phyloP scores from a whole-genome alignment of 345 rosid genomes.

The Rhodamnia argentea region DNA sequence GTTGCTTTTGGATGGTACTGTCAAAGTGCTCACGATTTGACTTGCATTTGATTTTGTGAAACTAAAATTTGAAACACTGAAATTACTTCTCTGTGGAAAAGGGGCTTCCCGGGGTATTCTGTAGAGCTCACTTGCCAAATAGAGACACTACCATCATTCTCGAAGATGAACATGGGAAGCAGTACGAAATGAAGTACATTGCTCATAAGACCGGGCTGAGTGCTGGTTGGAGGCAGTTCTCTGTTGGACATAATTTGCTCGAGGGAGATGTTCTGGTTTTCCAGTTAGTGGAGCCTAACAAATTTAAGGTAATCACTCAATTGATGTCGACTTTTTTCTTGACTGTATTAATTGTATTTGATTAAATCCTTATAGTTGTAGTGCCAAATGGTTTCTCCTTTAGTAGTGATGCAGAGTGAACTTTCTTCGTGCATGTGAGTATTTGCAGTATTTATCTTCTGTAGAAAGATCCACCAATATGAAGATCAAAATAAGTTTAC shows the following conservation, averaged over 20 bases:
- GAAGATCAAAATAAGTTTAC: neutral
- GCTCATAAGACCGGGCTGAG: conserved; percentile 72
- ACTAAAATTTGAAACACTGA: neutral
- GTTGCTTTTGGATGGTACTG: conserved; percentile 67
- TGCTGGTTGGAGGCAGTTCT: conserved; percentile 91
- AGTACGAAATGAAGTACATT: conserved; percentile 39
- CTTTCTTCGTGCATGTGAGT: neutral
- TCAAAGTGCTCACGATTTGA: neutral
- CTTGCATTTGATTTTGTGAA: neutral
- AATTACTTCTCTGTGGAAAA: conserved; percentile 7
- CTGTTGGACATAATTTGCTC: conserved; percentile 48
- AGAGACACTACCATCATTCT: conserved; percentile 37
- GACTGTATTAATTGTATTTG: neutral
- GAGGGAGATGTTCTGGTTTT: conserved; percentile 82
- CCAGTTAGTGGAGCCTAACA: conserved; percentile 48
- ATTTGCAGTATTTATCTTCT: neutral
- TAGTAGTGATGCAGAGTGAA: neutral
- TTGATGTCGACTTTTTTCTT: neutral
- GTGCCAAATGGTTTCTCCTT: neutral
- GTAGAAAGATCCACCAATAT: neutral
- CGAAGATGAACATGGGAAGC: conserved; percentile 52
- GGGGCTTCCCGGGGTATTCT: conserved; percentile 82
- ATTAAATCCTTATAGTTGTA: neutral
- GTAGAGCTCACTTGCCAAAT: conserved; percentile 40
- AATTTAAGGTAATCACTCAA: conserved; percentile 47